Percentiles rank a stretch among this genome's conserved stretches.
These are phyloP conservation scores for Aspergillus melleus DNA, from an alignment of 2,329 filamentous ascomycete genomes.

Conservation along the genomic window DNA sequence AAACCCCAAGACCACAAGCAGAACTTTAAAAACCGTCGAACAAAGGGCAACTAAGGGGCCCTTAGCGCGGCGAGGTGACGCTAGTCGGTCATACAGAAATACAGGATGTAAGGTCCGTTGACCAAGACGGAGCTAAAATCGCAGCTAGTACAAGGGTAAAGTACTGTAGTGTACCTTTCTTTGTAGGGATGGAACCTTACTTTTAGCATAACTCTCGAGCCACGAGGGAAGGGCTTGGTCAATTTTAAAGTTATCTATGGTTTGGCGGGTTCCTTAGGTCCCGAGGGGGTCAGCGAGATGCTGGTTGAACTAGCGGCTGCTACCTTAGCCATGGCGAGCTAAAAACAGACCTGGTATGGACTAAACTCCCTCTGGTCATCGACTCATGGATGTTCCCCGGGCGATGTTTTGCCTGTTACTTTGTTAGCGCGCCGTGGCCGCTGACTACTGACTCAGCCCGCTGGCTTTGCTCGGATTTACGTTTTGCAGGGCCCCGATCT, in stretches of 20 bases:
- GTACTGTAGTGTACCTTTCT: not conserved
- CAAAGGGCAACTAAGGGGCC: not conserved
- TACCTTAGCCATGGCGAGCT: slow-evolving; percentile 3
- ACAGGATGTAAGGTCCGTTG: slow-evolving; percentile 5
- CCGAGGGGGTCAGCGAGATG: slow-evolving; percentile 5
- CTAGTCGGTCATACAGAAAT: slow-evolving; percentile 5
- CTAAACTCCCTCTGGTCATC: too few species aligned
- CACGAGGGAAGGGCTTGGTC: not conserved
- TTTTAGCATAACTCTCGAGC: not conserved
- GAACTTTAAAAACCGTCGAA: not conserved
- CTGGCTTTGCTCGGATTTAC: slow-evolving; percentile 3
- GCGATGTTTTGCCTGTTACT: not conserved
- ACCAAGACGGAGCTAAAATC: slow-evolving; percentile 2
- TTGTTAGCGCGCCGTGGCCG: too few species aligned
- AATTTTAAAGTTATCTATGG: slow-evolving; percentile 9
- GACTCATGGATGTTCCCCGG: too few species aligned
- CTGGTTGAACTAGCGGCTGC: slow-evolving; percentile 10
- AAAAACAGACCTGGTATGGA: not conserved
- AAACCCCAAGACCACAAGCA: not conserved
- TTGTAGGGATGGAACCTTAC: not conserved
- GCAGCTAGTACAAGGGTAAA: not conserved
- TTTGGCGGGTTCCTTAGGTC: slow-evolving; percentile 6
- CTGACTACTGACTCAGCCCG: not conserved
- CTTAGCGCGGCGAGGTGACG: not conserved
- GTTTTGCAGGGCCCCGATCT: not conserved